Evolutionary conservation across 805 yeast species (phyloP).

Genomic region (Metschnikowia corniflorae): DNA sequence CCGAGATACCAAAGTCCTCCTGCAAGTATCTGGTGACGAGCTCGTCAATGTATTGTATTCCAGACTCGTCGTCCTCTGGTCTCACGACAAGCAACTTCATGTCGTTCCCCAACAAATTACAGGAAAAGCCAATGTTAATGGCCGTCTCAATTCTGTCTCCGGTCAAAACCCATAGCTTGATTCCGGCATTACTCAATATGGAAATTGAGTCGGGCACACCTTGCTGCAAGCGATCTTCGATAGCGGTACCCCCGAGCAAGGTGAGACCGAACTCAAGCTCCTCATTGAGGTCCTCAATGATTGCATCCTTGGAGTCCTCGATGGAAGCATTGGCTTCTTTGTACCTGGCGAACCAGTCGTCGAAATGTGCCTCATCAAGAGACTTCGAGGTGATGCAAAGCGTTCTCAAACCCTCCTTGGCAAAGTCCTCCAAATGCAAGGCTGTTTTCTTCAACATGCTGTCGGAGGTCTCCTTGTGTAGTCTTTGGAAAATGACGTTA

Average conservation of each 20-base stretch:
- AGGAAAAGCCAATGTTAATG: conserved; percentile 76
- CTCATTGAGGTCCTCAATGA: conserved; percentile 50
- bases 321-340: conserved; percentile 55
- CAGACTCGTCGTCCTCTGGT: conserved; percentile 38
- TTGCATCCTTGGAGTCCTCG: conserved; percentile 54
- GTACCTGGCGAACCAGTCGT: conserved; percentile 53
- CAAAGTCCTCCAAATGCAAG: conserved; percentile 61
- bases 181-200: conserved; percentile 64
- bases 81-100: conserved; percentile 69
- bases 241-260: conserved; percentile 75
- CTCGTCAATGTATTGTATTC: conserved; percentile 30
- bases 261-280: conserved; percentile 56
- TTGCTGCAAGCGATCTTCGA: conserved; percentile 73
- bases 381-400: conserved; percentile 63
- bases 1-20: conserved; percentile 50
- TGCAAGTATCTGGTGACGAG: conserved; percentile 46
- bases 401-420: conserved; percentile 76
- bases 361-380: conserved; percentile 43
- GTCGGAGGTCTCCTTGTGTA: conserved; percentile 38
- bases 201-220: conserved; percentile 77
- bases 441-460: conserved; percentile 54
- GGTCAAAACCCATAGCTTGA: conserved; percentile 78
- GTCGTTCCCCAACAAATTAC: conserved; percentile 62
- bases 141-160: conserved; percentile 86
- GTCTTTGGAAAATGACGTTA: conserved; percentile 52